phyloP scores from a whole-genome alignment of 2,329 filamentous ascomycete species.

The Iodosphaeria phyllophila region DNA sequence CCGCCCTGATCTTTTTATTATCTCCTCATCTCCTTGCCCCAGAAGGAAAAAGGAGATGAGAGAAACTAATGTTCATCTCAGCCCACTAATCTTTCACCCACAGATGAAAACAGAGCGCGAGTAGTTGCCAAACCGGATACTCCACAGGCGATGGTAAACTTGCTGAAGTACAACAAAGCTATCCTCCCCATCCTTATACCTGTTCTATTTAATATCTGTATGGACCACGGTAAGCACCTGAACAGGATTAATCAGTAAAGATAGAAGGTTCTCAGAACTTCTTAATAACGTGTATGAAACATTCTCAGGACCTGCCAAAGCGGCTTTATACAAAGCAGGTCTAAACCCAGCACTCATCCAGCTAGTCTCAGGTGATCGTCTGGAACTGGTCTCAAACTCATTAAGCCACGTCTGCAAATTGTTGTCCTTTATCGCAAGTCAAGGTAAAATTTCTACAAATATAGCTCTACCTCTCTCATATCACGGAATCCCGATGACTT shows the following conservation, averaged over 20 bases:
- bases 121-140: slow-evolving; percentile 30
- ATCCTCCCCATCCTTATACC: slow-evolving; percentile 34
- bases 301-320: slow-evolving; percentile 33
- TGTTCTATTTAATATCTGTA: slow-evolving; percentile 42
- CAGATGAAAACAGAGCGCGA: slow-evolving; percentile 39
- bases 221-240: slow-evolving; percentile 38
- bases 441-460: slow-evolving; percentile 17
- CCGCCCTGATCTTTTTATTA: not conserved
- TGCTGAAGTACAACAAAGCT: slow-evolving; percentile 26
- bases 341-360: slow-evolving; percentile 29
- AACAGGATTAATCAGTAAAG: not conserved
- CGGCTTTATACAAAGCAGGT: slow-evolving; percentile 29
- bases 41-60: no score
- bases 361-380: slow-evolving; percentile 26
- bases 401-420: slow-evolving; percentile 37
- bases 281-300: slow-evolving; percentile 5
- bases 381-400: slow-evolving; percentile 21
- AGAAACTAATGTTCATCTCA: no score
- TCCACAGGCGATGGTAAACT: slow-evolving; percentile 25
- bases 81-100: no score
- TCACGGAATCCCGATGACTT: not conserved
- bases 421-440: slow-evolving; percentile 30
- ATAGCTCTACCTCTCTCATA: no score
- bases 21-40: no score
- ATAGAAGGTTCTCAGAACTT: not conserved